Base-by-base conservation (phyloP, 148 eudicot genomes). In the Camellia lanceoleosa region DNA sequence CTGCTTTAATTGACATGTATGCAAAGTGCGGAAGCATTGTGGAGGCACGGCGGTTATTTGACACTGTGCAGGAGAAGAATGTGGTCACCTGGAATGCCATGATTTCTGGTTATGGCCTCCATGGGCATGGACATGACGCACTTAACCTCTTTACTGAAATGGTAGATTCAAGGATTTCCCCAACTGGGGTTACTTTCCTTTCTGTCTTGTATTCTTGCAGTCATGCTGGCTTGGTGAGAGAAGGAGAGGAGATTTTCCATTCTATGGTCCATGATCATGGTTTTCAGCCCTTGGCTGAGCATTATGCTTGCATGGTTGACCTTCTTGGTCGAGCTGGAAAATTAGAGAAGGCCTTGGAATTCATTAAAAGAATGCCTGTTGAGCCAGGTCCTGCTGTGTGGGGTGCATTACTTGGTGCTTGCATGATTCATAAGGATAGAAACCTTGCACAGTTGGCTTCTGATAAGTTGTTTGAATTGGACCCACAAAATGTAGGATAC, bases 341-440 rank as follows among this genome's bases (percentile, higher is more conserved):
- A 61, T 78, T 92, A 42, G 80, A 90, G 2, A 88, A 87, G 76
- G 92, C 93, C 23, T 76, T 92, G 79, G 71, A 88, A 56, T 92
- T 92, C 78, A 90, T 92, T 8, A 80, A 87, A 58, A 78, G 75
- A 71, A 87, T 92, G 93, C 92, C 92, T 9, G 68, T 84, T 55
- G 82, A 86, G 71, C 87, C 96, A 2, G 87, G 89, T 69, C 85
- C 92, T 59, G 89, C 89, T 23, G 89, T 86, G 74, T 92, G 96
- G 96, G 92, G 93, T 82, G 88, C 96, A 51, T 74, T 92, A 38
- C 87, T 92, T 49, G 91, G 96, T 80, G 93, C 96, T 14, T 92
- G 96, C 82, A 89, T 83, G 92, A 84, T 80, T 80, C 93, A 92
- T 82, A 92, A 90, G 86, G 75, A 90, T 68, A 83, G 85, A 18